Percentiles rank a stretch among this genome's conserved stretches.
phyloP scores from a whole-genome alignment of 2,329 filamentous ascomycete species.

The Fusarium napiforme region DNA sequence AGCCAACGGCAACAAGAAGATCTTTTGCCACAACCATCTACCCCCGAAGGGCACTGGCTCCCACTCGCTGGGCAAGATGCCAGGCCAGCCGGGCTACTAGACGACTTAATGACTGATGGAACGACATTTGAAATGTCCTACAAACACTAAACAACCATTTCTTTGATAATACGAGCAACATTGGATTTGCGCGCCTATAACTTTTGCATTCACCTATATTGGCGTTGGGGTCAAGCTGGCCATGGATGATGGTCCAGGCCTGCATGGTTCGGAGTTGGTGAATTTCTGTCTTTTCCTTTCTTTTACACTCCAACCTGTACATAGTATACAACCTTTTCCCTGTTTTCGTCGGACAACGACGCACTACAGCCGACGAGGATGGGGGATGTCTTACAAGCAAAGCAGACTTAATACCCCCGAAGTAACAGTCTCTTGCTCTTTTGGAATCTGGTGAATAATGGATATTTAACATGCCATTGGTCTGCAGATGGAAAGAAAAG shows the following conservation, averaged over 20 bases:
- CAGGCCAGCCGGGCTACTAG: slow-evolving; percentile 65
- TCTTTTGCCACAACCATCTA: slow-evolving; percentile 69
- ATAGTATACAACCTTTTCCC: slow-evolving; percentile 22
- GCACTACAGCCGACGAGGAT: slow-evolving; percentile 4
- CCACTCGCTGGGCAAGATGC: slow-evolving; percentile 66
- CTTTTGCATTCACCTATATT: slow-evolving; percentile 33
- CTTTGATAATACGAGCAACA: slow-evolving; percentile 5
- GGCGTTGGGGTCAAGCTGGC: slow-evolving; percentile 40
- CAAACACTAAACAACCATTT: slow-evolving; percentile 9
- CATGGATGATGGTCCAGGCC: slow-evolving; percentile 27
- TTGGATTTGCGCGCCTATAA: slow-evolving; percentile 9
- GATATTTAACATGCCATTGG: slow-evolving; percentile 9
- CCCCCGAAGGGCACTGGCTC: slow-evolving; percentile 58
- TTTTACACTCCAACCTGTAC: slow-evolving; percentile 26
- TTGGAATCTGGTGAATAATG: slow-evolving; percentile 21
- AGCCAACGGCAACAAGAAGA: slow-evolving; percentile 59
- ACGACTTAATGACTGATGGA: slow-evolving; percentile 38
- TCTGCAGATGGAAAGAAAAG: slow-evolving; percentile 25
- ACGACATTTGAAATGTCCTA: slow-evolving; percentile 20
- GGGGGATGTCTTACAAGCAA: slow-evolving; percentile 29
- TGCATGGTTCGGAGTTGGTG: slow-evolving; percentile 43
- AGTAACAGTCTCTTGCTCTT: slow-evolving; percentile 29
- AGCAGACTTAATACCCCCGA: slow-evolving; percentile 31
- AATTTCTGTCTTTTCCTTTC: slow-evolving; percentile 28
- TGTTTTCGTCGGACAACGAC: slow-evolving; percentile 10